These are phyloP conservation scores for Candida nanaspora DNA, from an alignment of 805 yeast genomes.

Conservation along the genomic window DNA sequence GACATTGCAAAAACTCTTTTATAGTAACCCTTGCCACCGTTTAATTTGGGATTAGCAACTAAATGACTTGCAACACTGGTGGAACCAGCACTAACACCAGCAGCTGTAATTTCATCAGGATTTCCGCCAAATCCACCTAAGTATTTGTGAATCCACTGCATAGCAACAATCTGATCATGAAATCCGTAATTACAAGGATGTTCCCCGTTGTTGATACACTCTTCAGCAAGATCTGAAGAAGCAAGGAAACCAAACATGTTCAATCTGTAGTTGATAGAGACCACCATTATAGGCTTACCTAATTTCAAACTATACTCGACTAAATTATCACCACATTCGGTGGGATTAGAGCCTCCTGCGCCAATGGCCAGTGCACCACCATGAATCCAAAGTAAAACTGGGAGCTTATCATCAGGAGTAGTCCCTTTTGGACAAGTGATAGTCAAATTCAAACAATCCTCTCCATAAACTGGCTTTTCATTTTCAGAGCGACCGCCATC, in stretches of 20 bases:
- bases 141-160: slow-evolving; percentile 38
- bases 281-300: too few relatives aligned
- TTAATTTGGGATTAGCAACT: slow-evolving; percentile 3
- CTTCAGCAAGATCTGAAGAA: slow-evolving; percentile 29
- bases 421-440: slow-evolving; percentile 3
- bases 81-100: slow-evolving; percentile 44
- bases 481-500: too few relatives aligned
- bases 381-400: slow-evolving; percentile 9
- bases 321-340: slow-evolving; percentile 1
- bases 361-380: slow-evolving; percentile 8
- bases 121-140: slow-evolving; percentile 42
- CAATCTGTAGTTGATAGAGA: slow-evolving; percentile 26
- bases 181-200: slow-evolving; percentile 28
- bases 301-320: background rate
- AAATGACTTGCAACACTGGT: slow-evolving; percentile 31
- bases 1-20: slow-evolving; percentile 20
- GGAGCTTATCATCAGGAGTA: slow-evolving; percentile 1
- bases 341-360: slow-evolving; percentile 1
- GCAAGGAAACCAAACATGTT: slow-evolving; percentile 31
- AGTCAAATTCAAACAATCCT: slow-evolving; percentile 2
- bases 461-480: too few relatives aligned
- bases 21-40: slow-evolving; percentile 12
- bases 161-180: slow-evolving; percentile 39
- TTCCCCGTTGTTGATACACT: slow-evolving; percentile 13
- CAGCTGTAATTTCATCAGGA: slow-evolving; percentile 31